A percentile compares a stretch with the other conserved stretches of the same genome.
phyloP scores from a whole-genome alignment of 768 basidiomycete species.

The Aureoboletus auriporus region DNA sequence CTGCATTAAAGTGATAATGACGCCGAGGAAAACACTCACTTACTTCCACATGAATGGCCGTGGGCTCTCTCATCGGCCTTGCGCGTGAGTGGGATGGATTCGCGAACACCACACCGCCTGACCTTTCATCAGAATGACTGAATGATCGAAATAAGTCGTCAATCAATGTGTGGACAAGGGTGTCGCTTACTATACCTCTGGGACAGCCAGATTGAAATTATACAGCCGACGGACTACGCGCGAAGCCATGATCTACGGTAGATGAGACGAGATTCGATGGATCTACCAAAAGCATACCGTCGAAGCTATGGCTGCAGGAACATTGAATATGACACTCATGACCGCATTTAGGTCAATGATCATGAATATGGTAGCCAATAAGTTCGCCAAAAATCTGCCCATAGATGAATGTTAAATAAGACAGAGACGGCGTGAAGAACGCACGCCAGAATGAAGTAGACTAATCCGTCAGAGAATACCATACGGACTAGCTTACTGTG shows the following conservation, averaged over 20 bases:
- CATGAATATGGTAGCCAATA: constrained; percentile 57
- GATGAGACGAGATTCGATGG: neutral
- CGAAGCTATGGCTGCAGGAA: constrained; percentile 55
- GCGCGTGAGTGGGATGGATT: constrained; percentile 15
- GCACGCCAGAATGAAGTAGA: constrained; percentile 74
- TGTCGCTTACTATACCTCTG: constrained; percentile 28
- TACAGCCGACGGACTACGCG: constrained; percentile 58
- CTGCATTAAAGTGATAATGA: constrained; percentile 1
- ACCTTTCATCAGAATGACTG: constrained; percentile 20
- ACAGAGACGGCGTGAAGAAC: constrained; percentile 17
- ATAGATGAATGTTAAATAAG: constrained; percentile 26
- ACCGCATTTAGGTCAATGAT: constrained; percentile 58
- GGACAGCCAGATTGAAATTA: constrained; percentile 35
- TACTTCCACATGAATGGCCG: constrained; percentile 35
- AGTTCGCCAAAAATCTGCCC: constrained; percentile 37
- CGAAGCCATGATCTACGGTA: constrained; percentile 49
- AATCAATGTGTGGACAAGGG: neutral
- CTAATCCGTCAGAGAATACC: constrained; percentile 69
- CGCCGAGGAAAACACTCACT: neutral
- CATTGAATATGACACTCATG: constrained; percentile 65
- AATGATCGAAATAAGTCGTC: neutral
- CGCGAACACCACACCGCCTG: constrained; percentile 14
- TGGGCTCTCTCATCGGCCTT: constrained; percentile 12
- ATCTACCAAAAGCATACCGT: constrained; percentile 31
- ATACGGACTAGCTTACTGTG: constrained; percentile 51